Base-by-base conservation (phyloP, 2,329 filamentous ascomycete species). In the Colletotrichum sp. region DNA sequence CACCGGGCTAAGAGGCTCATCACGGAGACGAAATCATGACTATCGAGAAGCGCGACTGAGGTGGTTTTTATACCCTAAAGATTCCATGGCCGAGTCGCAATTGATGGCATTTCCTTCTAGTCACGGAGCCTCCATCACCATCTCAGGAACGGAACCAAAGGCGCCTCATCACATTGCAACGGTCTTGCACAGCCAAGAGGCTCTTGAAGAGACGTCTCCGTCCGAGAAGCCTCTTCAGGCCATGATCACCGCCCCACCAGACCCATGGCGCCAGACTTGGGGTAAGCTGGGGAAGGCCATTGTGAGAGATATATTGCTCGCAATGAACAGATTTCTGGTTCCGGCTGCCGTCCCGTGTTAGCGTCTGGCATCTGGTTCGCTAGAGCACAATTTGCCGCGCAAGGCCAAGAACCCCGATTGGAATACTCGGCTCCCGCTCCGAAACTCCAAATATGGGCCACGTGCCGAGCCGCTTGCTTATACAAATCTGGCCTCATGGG, bases 391-490 rank as follows among this genome's bases (percentile, higher is more conserved):
- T 70, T 30, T 71, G 68, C 72, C 72, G 60, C 48, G 48, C 32
- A 32, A 16, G 65, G 72, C 72, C 68, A 74, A 74, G 72, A 74
- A 13, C 52, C 34, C 48, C 61, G 55, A 75, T 43, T 71, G 72
- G 57, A 68, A 63, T n/a, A 67, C 1, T 26, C 26, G 36, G 72
- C 60, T 61, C 48, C 48, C 39, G 52, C 30, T 72, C 73, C 73
- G 69, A 64, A 48, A 64, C 14, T 36, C n/a, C 30, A 32, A 63
- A 48, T 30, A 3, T 26, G 69, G 39, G n/a, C 39, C 30, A 68
- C 63, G 63, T 68, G 39, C 57, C 63, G 55, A 55, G 21, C 61
- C 69, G 21, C 63, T 68, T 16, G 6, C 21, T 12, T 24, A 4
- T 61, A 5, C 5, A 6, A 7, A 63, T n/a, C 13, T 75, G 61